A percentile compares a stretch with the other conserved stretches of the same genome.
These are phyloP conservation scores for Antrodiella citrinella DNA, from an alignment of 768 basidiomycete genomes.

Conservation along the genomic window DNA sequence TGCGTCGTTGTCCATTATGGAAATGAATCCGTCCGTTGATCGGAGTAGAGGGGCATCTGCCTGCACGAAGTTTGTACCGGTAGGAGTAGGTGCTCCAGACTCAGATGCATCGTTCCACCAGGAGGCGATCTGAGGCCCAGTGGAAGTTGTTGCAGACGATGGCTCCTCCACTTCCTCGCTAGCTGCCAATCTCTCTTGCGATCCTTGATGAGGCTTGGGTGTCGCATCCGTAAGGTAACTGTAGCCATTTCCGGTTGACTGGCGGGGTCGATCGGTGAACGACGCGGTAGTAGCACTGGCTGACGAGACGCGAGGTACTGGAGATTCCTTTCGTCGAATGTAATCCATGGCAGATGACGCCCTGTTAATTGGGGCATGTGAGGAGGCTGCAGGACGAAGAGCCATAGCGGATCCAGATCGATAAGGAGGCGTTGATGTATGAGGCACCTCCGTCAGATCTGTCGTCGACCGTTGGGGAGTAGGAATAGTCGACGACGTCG, in stretches of 20 bases:
- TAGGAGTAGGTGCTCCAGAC: conserved; percentile 48
- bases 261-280: conserved; percentile 35
- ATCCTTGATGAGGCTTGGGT: conserved; percentile 15
- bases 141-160: conserved; percentile 20
- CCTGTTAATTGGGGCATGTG: conserved; percentile 53
- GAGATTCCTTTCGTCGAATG: conserved; percentile 45
- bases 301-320: conserved; percentile 46
- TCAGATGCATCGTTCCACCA: conserved; percentile 60
- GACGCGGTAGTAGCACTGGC: conserved; percentile 44
- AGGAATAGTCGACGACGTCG: conserved; percentile 63
- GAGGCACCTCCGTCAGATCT: conserved; percentile 27
- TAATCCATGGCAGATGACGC: conserved; percentile 77
- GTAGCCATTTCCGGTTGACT: conserved; percentile 31
- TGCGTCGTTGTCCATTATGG: conserved; percentile 64
- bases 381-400: conserved; percentile 35
- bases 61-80: conserved; percentile 55
- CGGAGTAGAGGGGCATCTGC: conserved; percentile 31
- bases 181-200: conserved; percentile 11
- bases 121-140: conserved; percentile 6
- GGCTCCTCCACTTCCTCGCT: conserved; percentile 18
- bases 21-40: conserved; percentile 57
- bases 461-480: conserved; percentile 60
- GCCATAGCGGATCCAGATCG: conserved; percentile 69
- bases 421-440: conserved; percentile 35
- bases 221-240: conserved; percentile 21